Conservation (phyloP, 208 protist species). For the Wallacemonas sp. region DNA sequence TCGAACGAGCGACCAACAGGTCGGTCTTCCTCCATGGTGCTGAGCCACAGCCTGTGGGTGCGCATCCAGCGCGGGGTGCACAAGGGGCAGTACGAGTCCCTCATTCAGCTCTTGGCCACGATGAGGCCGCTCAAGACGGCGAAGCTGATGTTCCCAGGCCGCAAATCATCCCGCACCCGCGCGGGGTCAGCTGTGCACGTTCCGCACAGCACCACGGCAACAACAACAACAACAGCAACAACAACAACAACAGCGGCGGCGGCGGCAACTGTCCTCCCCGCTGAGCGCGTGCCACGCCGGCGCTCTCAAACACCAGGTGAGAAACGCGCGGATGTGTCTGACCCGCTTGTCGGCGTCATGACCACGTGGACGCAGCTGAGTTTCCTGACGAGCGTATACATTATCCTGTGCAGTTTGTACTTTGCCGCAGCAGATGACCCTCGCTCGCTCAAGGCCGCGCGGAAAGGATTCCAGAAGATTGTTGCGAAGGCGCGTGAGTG, state of each 20-base stretch:
- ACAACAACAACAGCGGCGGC: no score
- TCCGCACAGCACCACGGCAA: no score
- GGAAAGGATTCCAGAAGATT: constrained; percentile 6
- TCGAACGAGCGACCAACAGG: constrained; percentile 8
- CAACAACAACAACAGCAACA: no score
- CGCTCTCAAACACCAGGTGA: neutral
- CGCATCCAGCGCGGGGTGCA: constrained; percentile 4
- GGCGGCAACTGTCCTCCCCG: no score
- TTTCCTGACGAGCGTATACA: constrained; percentile 8
- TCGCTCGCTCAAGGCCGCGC: neutral
- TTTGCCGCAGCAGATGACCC: constrained; percentile 12
- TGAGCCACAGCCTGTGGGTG: constrained; percentile 11
- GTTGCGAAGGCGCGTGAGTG: constrained; percentile 5
- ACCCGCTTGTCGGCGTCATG: neutral
- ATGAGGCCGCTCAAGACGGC: constrained; percentile 12
- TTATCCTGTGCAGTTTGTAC: neutral
- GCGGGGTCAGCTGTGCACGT: no score
- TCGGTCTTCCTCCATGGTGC: neutral
- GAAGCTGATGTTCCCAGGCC: neutral
- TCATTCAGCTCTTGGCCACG: constrained; percentile 3
- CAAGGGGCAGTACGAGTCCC: constrained; percentile 1
- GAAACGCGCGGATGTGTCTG: neutral
- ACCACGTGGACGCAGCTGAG: constrained; percentile 1
- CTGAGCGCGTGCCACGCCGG: neutral
- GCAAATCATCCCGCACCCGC: neutral